Base-by-base conservation (phyloP, 1,139 yeast genomes). In the Blastobotrys indianensis region DNA sequence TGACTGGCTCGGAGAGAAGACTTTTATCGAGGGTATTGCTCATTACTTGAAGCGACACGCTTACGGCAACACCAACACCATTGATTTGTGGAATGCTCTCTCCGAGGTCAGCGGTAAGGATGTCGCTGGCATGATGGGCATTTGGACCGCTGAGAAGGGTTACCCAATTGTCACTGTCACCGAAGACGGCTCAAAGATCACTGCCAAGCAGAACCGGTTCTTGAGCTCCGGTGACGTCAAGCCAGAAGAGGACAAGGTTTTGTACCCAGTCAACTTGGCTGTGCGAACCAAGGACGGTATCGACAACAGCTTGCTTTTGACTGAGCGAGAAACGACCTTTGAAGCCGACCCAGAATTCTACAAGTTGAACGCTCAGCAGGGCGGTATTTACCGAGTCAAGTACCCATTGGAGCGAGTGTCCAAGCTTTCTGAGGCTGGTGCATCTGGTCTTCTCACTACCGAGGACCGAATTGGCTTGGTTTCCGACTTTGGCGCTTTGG, bases 401-500 rank as follows among this genome's bases (percentile, higher is more conserved):
- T 87, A 88, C 66, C 72, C 85, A 10, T 74, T 82, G 33, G 80
- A 77, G 47, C 83, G 95, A 64, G 79, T 94, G 80, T 65, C 72
- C 44, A 81, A 80, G 66, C 76, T 87, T 55, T 87, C 92, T 48
- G 65, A 75, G 55, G 87, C 86, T 44, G 88, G 87, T 49, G 70
- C 70, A 34, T 72, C 72, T 15, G 85, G 86, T 29, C 70, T 77
- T 54, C 74, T 86, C 54, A 75, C 90, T 6, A 86, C 82, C 43
- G 90, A 84, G 63, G 95, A 86, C 64, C 80, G 94, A 65, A 83
- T 85, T 48, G 94, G 94, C 46, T 76, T 86, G 55, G 85, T 86
- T 41, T 87, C 94, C 23, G 95, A 86, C 68, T 85, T 86, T 23
- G 80, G 77, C 45, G 77, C 90, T 8, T 74, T 85, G 55, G 77